Conservation (phyloP, 805 yeast genomes). For the Saccharomyces mikatae region DNA sequence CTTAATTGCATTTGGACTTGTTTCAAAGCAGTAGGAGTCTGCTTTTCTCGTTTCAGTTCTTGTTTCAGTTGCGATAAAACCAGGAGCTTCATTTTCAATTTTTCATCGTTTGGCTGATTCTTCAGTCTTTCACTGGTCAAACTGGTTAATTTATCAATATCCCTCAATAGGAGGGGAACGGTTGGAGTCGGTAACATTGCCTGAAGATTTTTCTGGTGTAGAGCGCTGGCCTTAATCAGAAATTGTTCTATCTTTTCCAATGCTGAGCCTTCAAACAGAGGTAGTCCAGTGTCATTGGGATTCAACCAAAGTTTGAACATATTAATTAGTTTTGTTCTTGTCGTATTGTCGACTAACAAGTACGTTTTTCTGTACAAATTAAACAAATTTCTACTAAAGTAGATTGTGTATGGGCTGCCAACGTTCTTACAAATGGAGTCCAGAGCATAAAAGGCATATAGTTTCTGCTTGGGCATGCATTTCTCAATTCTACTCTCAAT, state of each 20-base stretch:
- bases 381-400: constrained; percentile 55
- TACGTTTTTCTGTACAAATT: constrained; percentile 68
- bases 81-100: constrained; percentile 27
- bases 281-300: constrained; percentile 41
- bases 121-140: constrained; percentile 30
- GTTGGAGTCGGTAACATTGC: constrained; percentile 27
- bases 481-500: constrained; percentile 66
- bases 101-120: constrained; percentile 28
- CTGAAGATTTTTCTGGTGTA: constrained; percentile 31
- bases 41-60: constrained; percentile 29
- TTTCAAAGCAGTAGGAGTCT: constrained; percentile 27
- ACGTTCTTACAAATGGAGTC: constrained; percentile 89
- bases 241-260: constrained; percentile 68
- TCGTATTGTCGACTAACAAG: constrained; percentile 67
- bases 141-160: constrained; percentile 31
- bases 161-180: constrained; percentile 27
- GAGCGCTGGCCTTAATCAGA: constrained; percentile 50
- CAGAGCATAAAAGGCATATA: constrained; percentile 73
- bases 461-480: constrained; percentile 76
- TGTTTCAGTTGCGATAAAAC: constrained; percentile 31
- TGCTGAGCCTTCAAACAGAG: constrained; percentile 65
- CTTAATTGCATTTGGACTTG: constrained; percentile 35
- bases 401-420: constrained; percentile 84
- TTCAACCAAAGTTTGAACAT: constrained; percentile 84
- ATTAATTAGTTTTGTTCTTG: constrained; percentile 63